Evolutionary conservation across 2,329 filamentous ascomycete genomes (phyloP), one percentile per base, ranked within the genome.

Genomic region (Aspergillus sp.): DNA sequence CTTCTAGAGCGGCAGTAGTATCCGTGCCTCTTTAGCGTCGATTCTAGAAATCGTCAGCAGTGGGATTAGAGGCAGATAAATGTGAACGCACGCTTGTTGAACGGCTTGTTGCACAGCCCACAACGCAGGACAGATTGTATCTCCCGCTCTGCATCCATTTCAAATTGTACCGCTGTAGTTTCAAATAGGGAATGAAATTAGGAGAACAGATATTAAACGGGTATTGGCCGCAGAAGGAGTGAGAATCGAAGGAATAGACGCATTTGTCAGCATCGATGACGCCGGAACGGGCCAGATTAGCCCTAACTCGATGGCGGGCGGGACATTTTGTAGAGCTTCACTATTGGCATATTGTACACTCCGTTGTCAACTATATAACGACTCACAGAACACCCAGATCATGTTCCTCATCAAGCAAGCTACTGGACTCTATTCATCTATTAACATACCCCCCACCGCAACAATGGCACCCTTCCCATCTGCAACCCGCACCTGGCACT

Each of bases 1-100:
- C 62, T 71, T 60, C 74, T 67, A 64, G 76, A 76, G 19, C 76
- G 75, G 62, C 77, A 79, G 43, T 79, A 79, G 60, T 79, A 79
- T 45, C 73, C 72, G 68, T 79, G 76, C 66, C 77, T 74, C 62
- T 77, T 79, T 57, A 78, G 59, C 9, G 76, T 76, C 8, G 76
- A 71, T 46, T 69, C 76, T 79, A 56, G 8, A 43, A 17, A 31
- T 11, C 35, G 27, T 48, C 8, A 52, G 9, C 15, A 52, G 2
- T 21, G 15, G n/a, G 11, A 11, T 14, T 17, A n/a, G n/a, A 6
- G 35, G 23, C 19, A 15, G n/a, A 31, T 6, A 2, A 41, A 17
- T 15, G 31, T n/a, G 9, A 17, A 44, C 40, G 21, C 39, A 52
- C 50, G 39, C 40, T 52, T 52, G 23, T 52, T 27, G 40, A 52